Evolutionary conservation across 805 yeast species (phyloP).

Genomic region (Spathaspora sp.): DNA sequence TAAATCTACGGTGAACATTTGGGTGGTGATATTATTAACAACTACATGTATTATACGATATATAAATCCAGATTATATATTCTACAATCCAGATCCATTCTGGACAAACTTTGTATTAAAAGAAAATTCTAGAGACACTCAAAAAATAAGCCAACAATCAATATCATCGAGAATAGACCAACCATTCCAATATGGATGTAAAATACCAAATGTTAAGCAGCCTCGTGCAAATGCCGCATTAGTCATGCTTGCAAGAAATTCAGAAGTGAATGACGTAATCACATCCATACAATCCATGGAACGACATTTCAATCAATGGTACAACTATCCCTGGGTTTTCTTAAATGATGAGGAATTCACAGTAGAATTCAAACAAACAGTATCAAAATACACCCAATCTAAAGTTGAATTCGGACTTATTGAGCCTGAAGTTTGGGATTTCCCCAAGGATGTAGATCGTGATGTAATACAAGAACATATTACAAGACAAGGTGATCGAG

Average conservation of each 20-base stretch:
- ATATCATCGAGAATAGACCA: conserved; percentile 20
- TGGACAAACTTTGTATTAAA: background rate
- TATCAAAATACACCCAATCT: conserved; percentile 52
- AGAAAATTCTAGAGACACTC: background rate
- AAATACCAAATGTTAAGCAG: conserved; percentile 34
- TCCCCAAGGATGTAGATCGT: conserved; percentile 39
- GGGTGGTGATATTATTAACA: background rate
- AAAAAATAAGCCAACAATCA: conserved; percentile 5
- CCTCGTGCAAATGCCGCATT: conserved; percentile 77
- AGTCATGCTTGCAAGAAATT: conserved; percentile 78
- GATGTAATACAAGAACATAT: conserved; percentile 53
- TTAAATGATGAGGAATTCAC: conserved; percentile 76
- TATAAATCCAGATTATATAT: background rate
- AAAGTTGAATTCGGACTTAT: conserved; percentile 71
- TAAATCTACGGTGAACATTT: background rate
- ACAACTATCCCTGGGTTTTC: conserved; percentile 87
- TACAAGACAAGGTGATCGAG: conserved; percentile 75
- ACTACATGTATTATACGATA: background rate
- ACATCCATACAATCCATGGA: conserved; percentile 73
- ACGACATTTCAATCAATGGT: conserved; percentile 91
- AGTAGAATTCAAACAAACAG: conserved; percentile 55
- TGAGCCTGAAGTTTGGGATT: conserved; percentile 63
- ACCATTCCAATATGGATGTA: conserved; percentile 57
- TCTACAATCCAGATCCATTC: conserved; percentile 5
- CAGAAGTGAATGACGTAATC: conserved; percentile 74